Conservation (phyloP, 169 alveolate species). For the Plasmodium inui region DNA sequence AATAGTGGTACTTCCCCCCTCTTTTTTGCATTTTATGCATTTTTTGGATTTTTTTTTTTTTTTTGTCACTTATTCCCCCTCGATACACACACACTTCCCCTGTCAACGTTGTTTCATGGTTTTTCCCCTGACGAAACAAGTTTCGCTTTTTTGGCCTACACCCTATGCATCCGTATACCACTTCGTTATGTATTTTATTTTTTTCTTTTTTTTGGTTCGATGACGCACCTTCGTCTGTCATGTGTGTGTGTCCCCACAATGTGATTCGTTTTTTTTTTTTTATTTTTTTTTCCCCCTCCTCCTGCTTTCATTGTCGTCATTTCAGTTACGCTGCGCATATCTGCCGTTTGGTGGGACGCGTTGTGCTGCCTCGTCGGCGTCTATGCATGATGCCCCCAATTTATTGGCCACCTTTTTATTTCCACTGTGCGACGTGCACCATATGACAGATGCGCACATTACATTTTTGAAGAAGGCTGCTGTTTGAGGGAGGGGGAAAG, state of each 20-base stretch:
- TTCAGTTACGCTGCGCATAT: not conserved
- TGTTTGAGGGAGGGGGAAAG: not conserved
- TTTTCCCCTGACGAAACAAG: slow-evolving; percentile 2
- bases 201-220: not conserved
- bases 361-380: not conserved
- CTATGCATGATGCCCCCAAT: not conserved
- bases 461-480: not conserved
- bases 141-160: not conserved
- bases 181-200: not conserved
- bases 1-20: not conserved
- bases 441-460: not conserved
- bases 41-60: not conserved
- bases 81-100: not conserved
- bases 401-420: not conserved
- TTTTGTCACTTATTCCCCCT: not conserved
- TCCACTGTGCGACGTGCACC: not conserved
- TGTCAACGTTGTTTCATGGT: slow-evolving; percentile 1
- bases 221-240: not conserved
- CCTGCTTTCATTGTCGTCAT: not conserved
- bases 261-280: not conserved
- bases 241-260: not conserved
- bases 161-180: not conserved
- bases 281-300: not conserved
- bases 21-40: not conserved
- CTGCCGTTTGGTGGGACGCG: not conserved